Evolutionary conservation across 2,329 filamentous ascomycete genomes (phyloP).

Genomic region (Sarocladium strictum): DNA sequence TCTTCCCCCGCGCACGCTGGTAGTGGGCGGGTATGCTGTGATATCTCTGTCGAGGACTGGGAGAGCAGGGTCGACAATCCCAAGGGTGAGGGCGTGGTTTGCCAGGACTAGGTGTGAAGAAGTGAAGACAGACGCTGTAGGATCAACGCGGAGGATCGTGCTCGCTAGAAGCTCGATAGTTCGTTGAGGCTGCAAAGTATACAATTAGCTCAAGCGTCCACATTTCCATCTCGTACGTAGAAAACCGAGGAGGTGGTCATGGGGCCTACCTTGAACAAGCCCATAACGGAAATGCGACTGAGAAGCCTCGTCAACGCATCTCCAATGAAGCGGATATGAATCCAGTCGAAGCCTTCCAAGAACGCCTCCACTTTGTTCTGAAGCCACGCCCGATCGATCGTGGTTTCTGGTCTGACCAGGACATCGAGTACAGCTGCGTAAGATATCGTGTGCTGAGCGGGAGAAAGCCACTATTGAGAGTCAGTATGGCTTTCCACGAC

Average conservation of each 20-base stretch:
- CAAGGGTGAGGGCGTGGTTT: constrained; percentile 51
- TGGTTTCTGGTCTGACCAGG: not conserved
- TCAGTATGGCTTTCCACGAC: not conserved
- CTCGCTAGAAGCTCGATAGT: constrained; percentile 24
- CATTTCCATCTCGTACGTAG: not conserved
- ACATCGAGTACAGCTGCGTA: constrained; percentile 1
- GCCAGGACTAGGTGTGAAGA: constrained; percentile 53
- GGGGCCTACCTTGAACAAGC: not conserved
- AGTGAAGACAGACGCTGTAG: constrained; percentile 60
- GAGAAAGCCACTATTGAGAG: not conserved
- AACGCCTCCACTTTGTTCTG: not conserved
- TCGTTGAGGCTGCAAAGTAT: not conserved
- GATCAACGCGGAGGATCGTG: constrained; percentile 61
- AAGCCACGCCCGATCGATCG: not conserved
- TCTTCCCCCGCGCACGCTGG: constrained; percentile 26
- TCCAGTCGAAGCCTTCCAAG: not conserved
- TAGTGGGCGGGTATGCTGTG: constrained; percentile 55
- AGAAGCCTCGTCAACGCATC: not conserved
- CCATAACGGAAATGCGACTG: not conserved
- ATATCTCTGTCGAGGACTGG: constrained; percentile 60
- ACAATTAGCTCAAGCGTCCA: not conserved
- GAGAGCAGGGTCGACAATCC: constrained; percentile 47
- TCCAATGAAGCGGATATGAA: constrained; percentile 1
- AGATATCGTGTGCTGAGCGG: not conserved
- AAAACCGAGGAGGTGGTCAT: not conserved